A percentile compares a stretch with the other conserved stretches of the same genome.
Conservation (phyloP, 805 yeast species). For the Wickerhamiella occidentalis region DNA sequence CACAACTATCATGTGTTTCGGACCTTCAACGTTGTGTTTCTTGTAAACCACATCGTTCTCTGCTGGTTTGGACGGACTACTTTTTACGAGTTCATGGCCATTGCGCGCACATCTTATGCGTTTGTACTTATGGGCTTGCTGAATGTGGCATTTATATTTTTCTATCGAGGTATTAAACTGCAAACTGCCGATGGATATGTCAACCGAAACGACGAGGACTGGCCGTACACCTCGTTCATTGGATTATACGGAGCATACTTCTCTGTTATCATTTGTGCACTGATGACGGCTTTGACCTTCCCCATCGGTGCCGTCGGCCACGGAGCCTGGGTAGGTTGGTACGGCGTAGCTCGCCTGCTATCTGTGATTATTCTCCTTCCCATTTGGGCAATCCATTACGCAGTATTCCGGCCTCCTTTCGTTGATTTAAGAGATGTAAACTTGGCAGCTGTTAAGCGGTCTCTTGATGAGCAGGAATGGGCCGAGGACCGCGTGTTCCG, state of each 20-base stretch:
- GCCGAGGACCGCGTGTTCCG: slow-evolving; percentile 21
- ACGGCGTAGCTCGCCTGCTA: slow-evolving; percentile 28
- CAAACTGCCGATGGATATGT: slow-evolving; percentile 32
- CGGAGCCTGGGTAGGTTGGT: background rate
- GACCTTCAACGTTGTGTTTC: slow-evolving; percentile 8
- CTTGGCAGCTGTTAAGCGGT: slow-evolving; percentile 43
- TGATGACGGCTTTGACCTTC: background rate
- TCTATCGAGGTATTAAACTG: slow-evolving; percentile 44
- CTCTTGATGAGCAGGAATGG: slow-evolving; percentile 21
- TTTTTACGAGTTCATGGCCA: background rate
- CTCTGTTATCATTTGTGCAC: slow-evolving; percentile 35
- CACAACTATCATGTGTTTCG: background rate
- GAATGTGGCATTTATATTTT: slow-evolving; percentile 49
- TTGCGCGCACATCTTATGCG: background rate
- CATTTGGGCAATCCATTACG: slow-evolving; percentile 42
- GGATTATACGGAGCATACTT: slow-evolving; percentile 27
- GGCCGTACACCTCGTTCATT: slow-evolving; percentile 53
- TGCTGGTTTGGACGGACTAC: background rate
- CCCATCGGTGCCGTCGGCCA: background rate
- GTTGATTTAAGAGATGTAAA: slow-evolving; percentile 62
- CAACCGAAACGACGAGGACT: slow-evolving; percentile 48
- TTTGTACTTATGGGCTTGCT: background rate
- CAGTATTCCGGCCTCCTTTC: slow-evolving; percentile 46
- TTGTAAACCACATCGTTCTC: slow-evolving; percentile 6
- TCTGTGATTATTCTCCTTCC: slow-evolving; percentile 40